Base-by-base conservation (phyloP, 1,284 basidiomycete species). In the Coniophora puteana region DNA sequence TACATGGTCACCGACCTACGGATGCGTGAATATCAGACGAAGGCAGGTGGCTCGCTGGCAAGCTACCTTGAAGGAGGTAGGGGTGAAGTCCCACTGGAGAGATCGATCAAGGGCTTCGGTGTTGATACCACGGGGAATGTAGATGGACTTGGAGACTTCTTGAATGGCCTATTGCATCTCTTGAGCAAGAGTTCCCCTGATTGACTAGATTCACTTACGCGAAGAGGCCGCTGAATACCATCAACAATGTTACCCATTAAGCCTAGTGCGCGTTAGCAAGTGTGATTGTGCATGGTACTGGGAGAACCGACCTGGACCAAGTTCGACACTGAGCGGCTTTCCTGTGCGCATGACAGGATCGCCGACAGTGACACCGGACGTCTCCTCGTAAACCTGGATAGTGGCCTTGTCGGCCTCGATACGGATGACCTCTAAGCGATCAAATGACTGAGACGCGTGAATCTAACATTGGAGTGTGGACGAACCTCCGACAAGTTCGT, bases 341-440 rank as follows among this genome's bases (percentile, higher is more conserved):
- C 95, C 95, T 31, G 95, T 99, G 45, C 94, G 78, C 58, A 99
- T 71, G 12, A 99, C 96, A 42, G 95, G 95, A 71, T 99, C 95
- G 32, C 95, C 95, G 44, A 99, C 93, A 13, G 93, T 96, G 39
- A 99, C 92, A 53, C 94, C 93, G 38, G 94, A 94, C 4, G 93
- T 97, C 72, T 97, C 94, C 65, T 97, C 96, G 62, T 99, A 99
- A n/a, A 99, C 96, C 68, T 99, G 96, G 50, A 99, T 98, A 7
- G 95, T 99, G 38, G 92, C 89, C 69, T 97, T 93, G 69, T 96
- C 94, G 45, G 83, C 82, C 57, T 97, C 93, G 67, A 97, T 96
- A 59, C 94, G 81, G 55, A 97, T 97, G 57, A 97, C 93, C 89
- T 97, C 93, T 93, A 57, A 28, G 38, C 38, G 21, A 32, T 4